Evolutionary conservation across 2,329 filamentous ascomycete genomes (phyloP), one percentile per base, ranked within the genome.

Genomic region (Pseudogymnoascus sp.): DNA sequence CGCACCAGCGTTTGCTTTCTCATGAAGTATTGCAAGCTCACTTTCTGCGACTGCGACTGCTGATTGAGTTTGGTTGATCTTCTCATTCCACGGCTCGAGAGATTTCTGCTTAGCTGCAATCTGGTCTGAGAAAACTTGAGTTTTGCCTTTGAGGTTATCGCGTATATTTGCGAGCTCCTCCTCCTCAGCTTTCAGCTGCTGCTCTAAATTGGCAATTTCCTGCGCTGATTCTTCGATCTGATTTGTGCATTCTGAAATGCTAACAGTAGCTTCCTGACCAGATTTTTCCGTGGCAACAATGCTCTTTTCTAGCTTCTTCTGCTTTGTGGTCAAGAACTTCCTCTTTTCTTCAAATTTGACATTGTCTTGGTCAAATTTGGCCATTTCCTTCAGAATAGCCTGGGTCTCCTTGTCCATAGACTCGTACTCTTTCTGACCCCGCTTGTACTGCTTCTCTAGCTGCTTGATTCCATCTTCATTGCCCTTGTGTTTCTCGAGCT

Each of bases 281-380:
- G 88, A 85, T 62, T 87, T 86, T 65, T 90, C 89, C 63, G 90
- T 90, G 50, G 86, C 88, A 61, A 85, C 81, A 64, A 94, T 89
- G 0, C 88, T 84, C 77, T 96, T 97, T 67, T 97, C 91, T 11
- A 96, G 82, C 76, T 99, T 99, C 78, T 94, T 96, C 69, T 90
- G 87, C 77, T 99, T 99, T 70, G 87, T 88, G 1, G 83, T 79
- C 66, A 99, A 77, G 74, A 97, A 97, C 73, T 99, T 99, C 73
- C 88, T 88, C 79, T 97, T 97, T 75, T 99, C 95, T 66, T 97
- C 93, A 67, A 96, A 92, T 71, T 99, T 99, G 75, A 99, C 94
- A 21, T 87, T 87, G 71, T 97, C 94, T 72, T 97, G 96, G 71
- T 99, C 95, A 64, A 95, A 92, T 71, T 92, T 93, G 47, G 91